Conservation (phyloP, 164 flowering plant species). For the Magnolia kwangsiensis region DNA sequence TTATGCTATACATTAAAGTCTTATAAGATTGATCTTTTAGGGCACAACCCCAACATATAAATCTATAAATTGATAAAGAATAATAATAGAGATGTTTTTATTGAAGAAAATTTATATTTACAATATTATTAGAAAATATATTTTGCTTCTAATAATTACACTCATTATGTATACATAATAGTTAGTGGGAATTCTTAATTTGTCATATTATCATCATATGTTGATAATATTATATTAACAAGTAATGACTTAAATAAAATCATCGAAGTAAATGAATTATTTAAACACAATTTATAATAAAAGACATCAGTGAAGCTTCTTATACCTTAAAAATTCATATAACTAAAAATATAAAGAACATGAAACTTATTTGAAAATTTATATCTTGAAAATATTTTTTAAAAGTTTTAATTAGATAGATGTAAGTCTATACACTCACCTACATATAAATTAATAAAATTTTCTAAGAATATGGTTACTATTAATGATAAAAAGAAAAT, state of each 20-base stretch:
- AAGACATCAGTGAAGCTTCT: not conserved
- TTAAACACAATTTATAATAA: not conserved
- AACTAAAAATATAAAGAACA: not conserved
- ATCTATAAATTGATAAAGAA: too few species aligned
- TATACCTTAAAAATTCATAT: not conserved
- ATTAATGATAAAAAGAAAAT: too few species aligned
- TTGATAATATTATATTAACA: not conserved
- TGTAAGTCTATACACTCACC: not conserved
- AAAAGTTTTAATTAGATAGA: not conserved
- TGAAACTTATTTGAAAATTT: not conserved
- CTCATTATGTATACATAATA: not conserved
- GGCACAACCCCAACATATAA: too few species aligned
- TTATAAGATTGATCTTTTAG: too few species aligned
- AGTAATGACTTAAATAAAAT: not conserved
- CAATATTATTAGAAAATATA: too few species aligned
- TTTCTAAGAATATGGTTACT: too few species aligned
- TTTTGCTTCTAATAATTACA: too few species aligned
- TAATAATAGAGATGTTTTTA: too few species aligned
- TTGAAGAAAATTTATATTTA: too few species aligned
- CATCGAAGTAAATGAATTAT: not conserved
- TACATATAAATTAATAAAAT: not conserved
- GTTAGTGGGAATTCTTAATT: not conserved
- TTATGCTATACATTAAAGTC: too few species aligned
- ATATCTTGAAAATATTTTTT: not conserved
- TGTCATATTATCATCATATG: not conserved